A percentile compares a stretch with the other conserved stretches of the same genome.
phyloP scores from a whole-genome alignment of 306 rosid species.

The Castanea crenata region DNA sequence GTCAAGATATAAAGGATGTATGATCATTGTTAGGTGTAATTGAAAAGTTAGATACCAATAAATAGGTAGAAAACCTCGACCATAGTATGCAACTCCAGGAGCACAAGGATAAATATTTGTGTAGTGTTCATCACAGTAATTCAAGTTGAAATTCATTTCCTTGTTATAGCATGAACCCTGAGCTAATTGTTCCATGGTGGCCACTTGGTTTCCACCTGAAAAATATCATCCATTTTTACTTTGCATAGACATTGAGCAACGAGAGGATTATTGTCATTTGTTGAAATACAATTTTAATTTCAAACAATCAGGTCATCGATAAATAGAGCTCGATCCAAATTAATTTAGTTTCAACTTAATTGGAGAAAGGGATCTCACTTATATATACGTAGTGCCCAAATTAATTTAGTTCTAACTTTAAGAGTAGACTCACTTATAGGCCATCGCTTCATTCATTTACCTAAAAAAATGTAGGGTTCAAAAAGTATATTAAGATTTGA shows the following conservation, averaged over 20 bases:
- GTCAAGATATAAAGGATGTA: not conserved
- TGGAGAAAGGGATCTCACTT: too few species aligned
- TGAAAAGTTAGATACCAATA: slow-evolving; percentile 58
- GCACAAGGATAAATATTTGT: slow-evolving; percentile 71
- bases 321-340: not conserved
- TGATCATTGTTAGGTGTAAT: not conserved
- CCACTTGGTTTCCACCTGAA: slow-evolving; percentile 82
- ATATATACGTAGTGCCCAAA: too few species aligned
- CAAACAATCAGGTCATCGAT: not conserved
- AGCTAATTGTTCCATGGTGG: slow-evolving; percentile 87
- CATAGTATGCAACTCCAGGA: slow-evolving; percentile 81
- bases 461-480: too few species aligned
- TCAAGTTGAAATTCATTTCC: slow-evolving; percentile 86
- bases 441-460: too few species aligned
- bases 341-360: not conserved
- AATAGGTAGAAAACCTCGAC: slow-evolving; percentile 90
- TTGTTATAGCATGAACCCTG: slow-evolving; percentile 92
- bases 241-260: not conserved
- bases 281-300: too few species aligned
- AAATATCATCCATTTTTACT: slow-evolving; percentile 19
- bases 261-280: not conserved
- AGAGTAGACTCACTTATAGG: too few species aligned
- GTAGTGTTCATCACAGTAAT: slow-evolving; percentile 76
- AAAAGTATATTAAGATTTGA: too few species aligned
- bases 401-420: too few species aligned